Evolutionary conservation across 441 rosid species (phyloP).

Genomic region (Kokia cookei): DNA sequence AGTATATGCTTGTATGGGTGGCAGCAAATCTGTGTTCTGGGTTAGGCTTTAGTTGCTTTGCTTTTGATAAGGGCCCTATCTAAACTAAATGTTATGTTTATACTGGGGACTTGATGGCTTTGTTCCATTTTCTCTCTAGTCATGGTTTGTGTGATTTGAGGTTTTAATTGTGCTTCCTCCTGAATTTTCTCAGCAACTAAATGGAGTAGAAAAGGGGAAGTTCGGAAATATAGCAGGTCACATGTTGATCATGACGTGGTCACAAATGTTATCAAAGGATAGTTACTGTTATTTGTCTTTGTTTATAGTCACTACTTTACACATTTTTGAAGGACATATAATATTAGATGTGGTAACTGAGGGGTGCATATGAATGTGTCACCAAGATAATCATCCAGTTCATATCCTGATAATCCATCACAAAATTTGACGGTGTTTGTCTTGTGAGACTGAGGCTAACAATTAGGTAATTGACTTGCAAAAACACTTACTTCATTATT

Average conservation of each 20-base stretch:
- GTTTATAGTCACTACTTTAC: conserved; percentile 2
- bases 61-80: not conserved
- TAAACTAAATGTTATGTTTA: not conserved
- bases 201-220: conserved; percentile 35
- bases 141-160: not conserved
- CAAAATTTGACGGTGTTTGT: not conserved
- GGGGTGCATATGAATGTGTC: not conserved
- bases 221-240: conserved; percentile 29
- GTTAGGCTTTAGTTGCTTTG: not conserved
- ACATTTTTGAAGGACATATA: not conserved
- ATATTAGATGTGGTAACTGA: not conserved
- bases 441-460: not conserved
- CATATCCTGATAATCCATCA: not conserved
- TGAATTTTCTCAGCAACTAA: conserved; percentile 39
- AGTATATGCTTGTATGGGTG: not conserved
- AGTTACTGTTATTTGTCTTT: not conserved
- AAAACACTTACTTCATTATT: not conserved
- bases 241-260: conserved; percentile 36
- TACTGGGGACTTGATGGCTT: not conserved
- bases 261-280: conserved; percentile 18
- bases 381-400: not conserved
- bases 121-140: not conserved
- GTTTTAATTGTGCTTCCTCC: conserved; percentile 22
- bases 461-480: not conserved
- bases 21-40: not conserved